A percentile compares a stretch with the other conserved stretches of the same genome.
Evolutionary conservation across 305 asterid genomes (phyloP).

Genomic region (Stenogyne calaminthoides): DNA sequence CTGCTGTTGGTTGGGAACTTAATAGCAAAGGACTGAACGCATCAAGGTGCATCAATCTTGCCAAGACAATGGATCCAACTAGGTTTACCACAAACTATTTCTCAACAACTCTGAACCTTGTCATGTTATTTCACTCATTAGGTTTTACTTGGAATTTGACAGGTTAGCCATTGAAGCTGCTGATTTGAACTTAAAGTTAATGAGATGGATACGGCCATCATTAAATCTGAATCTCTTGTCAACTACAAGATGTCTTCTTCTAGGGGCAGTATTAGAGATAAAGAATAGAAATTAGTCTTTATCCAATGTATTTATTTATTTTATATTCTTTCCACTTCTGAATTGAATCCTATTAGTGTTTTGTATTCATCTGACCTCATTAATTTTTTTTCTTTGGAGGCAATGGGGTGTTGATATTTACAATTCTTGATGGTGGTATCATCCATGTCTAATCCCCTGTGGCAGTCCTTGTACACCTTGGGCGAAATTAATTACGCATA

Average conservation of each 20-base stretch:
- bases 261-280: too few species aligned
- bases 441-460: constrained; percentile 91
- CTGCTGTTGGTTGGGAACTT: constrained; percentile 82
- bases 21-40: constrained; percentile 58
- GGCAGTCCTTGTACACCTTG: constrained; percentile 87
- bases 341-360: background rate
- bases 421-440: constrained; percentile 86
- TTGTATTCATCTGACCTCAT: background rate
- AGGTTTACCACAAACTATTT: constrained; percentile 48
- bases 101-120: constrained; percentile 15
- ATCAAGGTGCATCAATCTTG: constrained; percentile 74
- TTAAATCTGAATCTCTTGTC: constrained; percentile 65
- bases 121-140: constrained; percentile 23
- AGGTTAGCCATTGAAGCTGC: constrained; percentile 94
- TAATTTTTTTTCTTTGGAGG: constrained; percentile 42
- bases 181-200: constrained; percentile 90
- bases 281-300: too few species aligned
- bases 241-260: constrained; percentile 57
- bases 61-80: constrained; percentile 85
- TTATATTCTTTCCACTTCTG: too few species aligned
- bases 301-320: too few species aligned
- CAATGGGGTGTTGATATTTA: constrained; percentile 96
- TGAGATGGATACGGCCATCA: constrained; percentile 94
- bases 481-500: too few species aligned
- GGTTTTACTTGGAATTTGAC: constrained; percentile 34